These are phyloP conservation scores for Solidago caesia DNA, from an alignment of 129 eudicot genomes.

Conservation along the genomic window DNA sequence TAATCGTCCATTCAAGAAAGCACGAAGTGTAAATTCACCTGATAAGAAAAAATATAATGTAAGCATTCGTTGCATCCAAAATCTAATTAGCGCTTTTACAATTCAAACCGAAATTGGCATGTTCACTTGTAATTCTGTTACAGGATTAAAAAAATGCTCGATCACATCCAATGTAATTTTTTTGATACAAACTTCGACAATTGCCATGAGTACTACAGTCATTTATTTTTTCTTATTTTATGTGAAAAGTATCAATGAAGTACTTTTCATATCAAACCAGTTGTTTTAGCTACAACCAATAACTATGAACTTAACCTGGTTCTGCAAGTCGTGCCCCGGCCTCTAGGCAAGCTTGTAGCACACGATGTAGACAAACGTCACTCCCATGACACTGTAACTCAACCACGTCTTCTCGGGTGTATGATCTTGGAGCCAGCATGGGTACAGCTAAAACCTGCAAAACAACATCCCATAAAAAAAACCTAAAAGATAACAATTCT, in stretches of 20 bases:
- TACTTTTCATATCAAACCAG: too few relatives aligned
- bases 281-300: too few relatives aligned
- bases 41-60: slow-evolving; percentile 9
- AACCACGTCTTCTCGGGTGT: slow-evolving; percentile 93
- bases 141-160: background rate
- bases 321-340: slow-evolving; percentile 97
- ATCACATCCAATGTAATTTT: background rate
- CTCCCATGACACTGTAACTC: slow-evolving; percentile 97
- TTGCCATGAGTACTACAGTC: too few relatives aligned
- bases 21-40: slow-evolving; percentile 99
- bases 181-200: too few relatives aligned
- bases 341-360: slow-evolving; percentile 81
- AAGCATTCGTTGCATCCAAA: background rate
- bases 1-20: slow-evolving; percentile 89
- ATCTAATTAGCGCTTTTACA: background rate
- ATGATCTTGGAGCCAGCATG: slow-evolving; percentile 93
- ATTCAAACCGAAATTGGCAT: background rate
- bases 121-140: background rate
- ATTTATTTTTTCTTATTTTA: background rate
- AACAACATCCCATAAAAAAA: background rate
- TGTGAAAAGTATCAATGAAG: background rate
- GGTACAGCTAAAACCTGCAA: slow-evolving; percentile 78
- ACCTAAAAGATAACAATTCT: background rate
- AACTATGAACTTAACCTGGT: slow-evolving; percentile 58
- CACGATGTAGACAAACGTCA: slow-evolving; percentile 89